These are phyloP conservation scores for Starmerella vitae DNA, from an alignment of 805 yeast species.

Conservation along the genomic window DNA sequence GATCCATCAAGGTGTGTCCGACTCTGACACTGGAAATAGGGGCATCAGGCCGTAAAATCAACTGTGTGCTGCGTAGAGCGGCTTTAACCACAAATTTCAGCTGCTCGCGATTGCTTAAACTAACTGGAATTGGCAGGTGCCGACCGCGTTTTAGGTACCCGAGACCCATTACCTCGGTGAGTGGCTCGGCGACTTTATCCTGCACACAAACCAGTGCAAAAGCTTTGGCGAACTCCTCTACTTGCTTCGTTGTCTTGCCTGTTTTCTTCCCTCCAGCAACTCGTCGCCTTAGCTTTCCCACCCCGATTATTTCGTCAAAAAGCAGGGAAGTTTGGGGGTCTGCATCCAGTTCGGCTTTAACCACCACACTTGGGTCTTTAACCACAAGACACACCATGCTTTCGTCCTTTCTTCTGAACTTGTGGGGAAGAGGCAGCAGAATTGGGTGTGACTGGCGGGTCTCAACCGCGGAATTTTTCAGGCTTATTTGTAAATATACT, in stretches of 20 bases:
- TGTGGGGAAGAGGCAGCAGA: constrained; percentile 19
- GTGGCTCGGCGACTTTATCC: constrained; percentile 18
- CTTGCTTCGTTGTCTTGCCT: constrained; percentile 15
- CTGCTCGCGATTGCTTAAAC: constrained; percentile 4
- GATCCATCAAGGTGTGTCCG: constrained; percentile 22
- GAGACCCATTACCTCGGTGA: constrained; percentile 19
- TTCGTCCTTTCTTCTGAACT: constrained; percentile 17
- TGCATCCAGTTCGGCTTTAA: constrained; percentile 7
- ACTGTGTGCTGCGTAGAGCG: constrained; percentile 13
- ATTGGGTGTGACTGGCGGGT: constrained; percentile 16
- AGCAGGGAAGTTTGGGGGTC: constrained; percentile 4
- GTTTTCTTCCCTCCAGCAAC: constrained; percentile 11
- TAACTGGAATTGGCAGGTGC: constrained; percentile 17
- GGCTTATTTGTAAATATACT: constrained; percentile 16
- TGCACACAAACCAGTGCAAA: constrained; percentile 19
- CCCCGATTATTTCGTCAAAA: constrained; percentile 23
- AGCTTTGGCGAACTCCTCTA: constrained; percentile 16
- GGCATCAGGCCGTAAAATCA: constrained; percentile 18
- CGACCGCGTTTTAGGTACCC: constrained; percentile 18
- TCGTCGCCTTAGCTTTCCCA: constrained; percentile 22
- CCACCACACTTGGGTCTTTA: constrained; percentile 17
- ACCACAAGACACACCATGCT: constrained; percentile 19
- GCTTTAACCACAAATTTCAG: constrained; percentile 6
- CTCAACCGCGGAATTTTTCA: constrained; percentile 10
- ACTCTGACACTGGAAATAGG: constrained; percentile 14